Percentiles rank a stretch among this genome's conserved stretches.
phyloP scores from a whole-genome alignment of 306 rosid genomes.

The Luffa acutangula region DNA sequence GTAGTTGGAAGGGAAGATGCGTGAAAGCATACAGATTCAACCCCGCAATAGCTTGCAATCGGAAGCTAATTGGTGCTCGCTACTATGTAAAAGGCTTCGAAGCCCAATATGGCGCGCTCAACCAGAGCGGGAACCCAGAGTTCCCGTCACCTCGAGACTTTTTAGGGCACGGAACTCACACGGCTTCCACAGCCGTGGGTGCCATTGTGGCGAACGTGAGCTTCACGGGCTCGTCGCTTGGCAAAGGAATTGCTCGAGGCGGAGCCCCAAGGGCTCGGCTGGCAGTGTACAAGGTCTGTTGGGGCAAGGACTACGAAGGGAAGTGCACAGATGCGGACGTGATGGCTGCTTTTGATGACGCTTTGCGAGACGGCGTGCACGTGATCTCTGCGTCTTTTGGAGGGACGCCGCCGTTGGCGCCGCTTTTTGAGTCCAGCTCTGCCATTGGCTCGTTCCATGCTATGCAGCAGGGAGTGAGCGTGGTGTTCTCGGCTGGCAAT shows the following conservation, averaged over 20 bases:
- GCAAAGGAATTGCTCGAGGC: slow-evolving; percentile 35
- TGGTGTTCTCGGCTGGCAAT: slow-evolving; percentile 47
- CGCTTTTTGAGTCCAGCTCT: slow-evolving; percentile 9
- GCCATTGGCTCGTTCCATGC: slow-evolving; percentile 49
- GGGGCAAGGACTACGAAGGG: slow-evolving; percentile 30
- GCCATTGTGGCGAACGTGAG: slow-evolving; percentile 20
- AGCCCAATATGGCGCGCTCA: slow-evolving; percentile 18
- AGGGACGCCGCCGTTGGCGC: slow-evolving; percentile 23
- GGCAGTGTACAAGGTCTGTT: slow-evolving; percentile 45
- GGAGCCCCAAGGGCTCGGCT: slow-evolving; percentile 44
- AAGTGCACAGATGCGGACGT: slow-evolving; percentile 37
- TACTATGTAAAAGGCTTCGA: slow-evolving; percentile 46
- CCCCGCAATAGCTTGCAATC: slow-evolving; percentile 33
- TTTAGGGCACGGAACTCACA: slow-evolving; percentile 54
- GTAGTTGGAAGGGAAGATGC: slow-evolving; percentile 39
- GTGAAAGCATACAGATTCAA: slow-evolving; percentile 28
- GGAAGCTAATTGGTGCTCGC: slow-evolving; percentile 47
- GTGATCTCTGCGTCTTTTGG: slow-evolving; percentile 44
- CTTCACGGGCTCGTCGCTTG: slow-evolving; percentile 19
- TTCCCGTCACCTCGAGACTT: slow-evolving; percentile 36
- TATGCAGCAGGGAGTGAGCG: slow-evolving; percentile 35
- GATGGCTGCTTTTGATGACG: slow-evolving; percentile 50
- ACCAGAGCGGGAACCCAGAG: slow-evolving; percentile 24
- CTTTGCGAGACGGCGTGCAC: slow-evolving; percentile 40
- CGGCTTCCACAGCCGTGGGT: slow-evolving; percentile 51